Conservation (phyloP, 768 basidiomycete genomes). For the Roridomyces roridus region DNA sequence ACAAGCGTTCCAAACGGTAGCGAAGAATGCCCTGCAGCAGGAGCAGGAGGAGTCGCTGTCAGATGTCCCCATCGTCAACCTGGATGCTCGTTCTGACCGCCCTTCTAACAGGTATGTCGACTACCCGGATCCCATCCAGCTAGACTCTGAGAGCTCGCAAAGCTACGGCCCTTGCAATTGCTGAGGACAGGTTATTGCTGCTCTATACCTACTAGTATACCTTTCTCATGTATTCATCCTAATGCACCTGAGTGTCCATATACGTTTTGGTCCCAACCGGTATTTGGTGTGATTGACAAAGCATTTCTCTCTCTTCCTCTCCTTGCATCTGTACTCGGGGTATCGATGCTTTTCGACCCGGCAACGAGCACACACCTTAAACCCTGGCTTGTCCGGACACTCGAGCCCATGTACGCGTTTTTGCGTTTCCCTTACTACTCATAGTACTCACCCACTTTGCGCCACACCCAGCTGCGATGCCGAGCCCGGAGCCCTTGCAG, state of each 20-base stretch:
- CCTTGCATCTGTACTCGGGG: background rate
- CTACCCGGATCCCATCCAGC: conserved; percentile 98
- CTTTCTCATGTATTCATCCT: conserved; percentile 5
- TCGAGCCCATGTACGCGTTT: conserved; percentile 84
- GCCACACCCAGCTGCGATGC: conserved; percentile 82
- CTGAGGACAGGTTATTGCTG: conserved; percentile 40
- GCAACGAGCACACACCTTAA: conserved; percentile 72
- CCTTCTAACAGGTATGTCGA: conserved; percentile 80
- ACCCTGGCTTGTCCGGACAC: conserved; percentile 85
- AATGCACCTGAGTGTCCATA: conserved; percentile 17
- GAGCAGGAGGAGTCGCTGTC: conserved; percentile 96
- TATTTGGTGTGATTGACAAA: conserved; percentile 6
- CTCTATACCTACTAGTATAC: conserved; percentile 26
- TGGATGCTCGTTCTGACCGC: conserved; percentile 13
- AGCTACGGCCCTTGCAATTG: conserved; percentile 88
- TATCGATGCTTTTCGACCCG: conserved; percentile 70
- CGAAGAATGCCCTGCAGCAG: conserved; percentile 98
- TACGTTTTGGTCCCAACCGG: conserved; percentile 19
- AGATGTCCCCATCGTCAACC: conserved; percentile 34
- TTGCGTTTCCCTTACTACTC: background rate
- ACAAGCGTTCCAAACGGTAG: conserved; percentile 99
- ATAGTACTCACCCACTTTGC: background rate
- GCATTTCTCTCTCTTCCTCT: conserved; percentile 1
- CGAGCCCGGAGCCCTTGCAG: conserved; percentile 90
- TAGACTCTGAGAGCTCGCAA: conserved; percentile 92